A percentile compares a stretch with the other conserved stretches of the same genome.
Evolutionary conservation across 1,284 basidiomycete genomes (phyloP).

Genomic region (Cryptococcus wingfieldii): DNA sequence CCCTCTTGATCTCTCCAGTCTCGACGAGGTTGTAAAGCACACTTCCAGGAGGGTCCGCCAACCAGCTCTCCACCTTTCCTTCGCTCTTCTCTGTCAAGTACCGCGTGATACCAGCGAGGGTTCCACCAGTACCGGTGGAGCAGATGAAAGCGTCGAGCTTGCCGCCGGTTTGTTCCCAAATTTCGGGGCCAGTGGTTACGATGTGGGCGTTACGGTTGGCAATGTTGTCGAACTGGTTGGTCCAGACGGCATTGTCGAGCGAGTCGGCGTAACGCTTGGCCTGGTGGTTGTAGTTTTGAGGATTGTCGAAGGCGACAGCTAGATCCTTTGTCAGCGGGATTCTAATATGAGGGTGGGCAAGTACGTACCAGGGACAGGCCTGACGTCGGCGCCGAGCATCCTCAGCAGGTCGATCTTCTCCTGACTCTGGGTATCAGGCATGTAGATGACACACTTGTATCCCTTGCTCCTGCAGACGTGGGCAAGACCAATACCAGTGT

Average conservation of each 20-base stretch:
- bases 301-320: conserved; percentile 94
- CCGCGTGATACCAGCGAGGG: conserved; percentile 81
- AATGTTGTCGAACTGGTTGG: conserved; percentile 96
- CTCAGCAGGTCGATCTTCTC: conserved; percentile 96
- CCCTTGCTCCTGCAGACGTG: conserved; percentile 87
- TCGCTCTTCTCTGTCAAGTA: conserved; percentile 78
- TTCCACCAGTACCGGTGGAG: conserved; percentile 92
- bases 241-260: conserved; percentile 94
- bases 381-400: conserved; percentile 95
- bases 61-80: conserved; percentile 81
- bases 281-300: conserved; percentile 97
- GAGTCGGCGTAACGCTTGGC: conserved; percentile 79
- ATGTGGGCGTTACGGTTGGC: conserved; percentile 90
- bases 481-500: conserved; percentile 94
- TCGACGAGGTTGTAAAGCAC: conserved; percentile 82
- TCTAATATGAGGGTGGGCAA: not conserved
- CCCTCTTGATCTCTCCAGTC: conserved; percentile 73
- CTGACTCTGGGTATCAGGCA: conserved; percentile 95
- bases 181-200: conserved; percentile 88
- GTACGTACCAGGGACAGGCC: conserved; percentile 69
- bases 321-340: not conserved
- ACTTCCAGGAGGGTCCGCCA: conserved; percentile 94
- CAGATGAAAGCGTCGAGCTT: conserved; percentile 86
- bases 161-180: conserved; percentile 84
- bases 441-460: conserved; percentile 99